Conservation (phyloP, 2,329 filamentous ascomycete species). For the Capronia americana region DNA sequence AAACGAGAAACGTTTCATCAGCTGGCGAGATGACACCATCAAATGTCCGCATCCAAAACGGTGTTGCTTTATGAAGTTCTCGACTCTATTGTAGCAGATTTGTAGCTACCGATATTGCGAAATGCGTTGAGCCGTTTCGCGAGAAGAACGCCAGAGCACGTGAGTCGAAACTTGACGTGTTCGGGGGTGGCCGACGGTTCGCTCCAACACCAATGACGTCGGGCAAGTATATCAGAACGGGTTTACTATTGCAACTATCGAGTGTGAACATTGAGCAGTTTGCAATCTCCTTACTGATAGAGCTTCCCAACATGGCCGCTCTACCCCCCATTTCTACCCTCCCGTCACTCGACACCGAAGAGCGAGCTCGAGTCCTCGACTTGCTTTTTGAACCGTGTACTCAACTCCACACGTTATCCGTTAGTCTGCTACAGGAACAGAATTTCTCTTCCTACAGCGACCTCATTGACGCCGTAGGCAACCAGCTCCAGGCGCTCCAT, state of each 20-base stretch:
- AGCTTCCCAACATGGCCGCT: slow-evolving; percentile 26
- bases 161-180: slow-evolving; percentile 1
- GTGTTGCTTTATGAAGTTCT: not conserved
- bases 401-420: slow-evolving; percentile 73
- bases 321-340: slow-evolving; percentile 56
- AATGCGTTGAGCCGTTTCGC: slow-evolving; percentile 2
- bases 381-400: slow-evolving; percentile 68
- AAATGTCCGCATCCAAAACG: not conserved
- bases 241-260: not conserved
- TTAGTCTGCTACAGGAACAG: slow-evolving; percentile 68
- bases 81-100: not conserved
- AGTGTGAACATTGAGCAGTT: not conserved
- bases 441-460: slow-evolving; percentile 71
- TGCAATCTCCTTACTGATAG: not conserved
- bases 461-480: slow-evolving; percentile 71
- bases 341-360: slow-evolving; percentile 30
- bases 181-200: slow-evolving; percentile 18
- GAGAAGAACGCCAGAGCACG: slow-evolving; percentile 21
- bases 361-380: slow-evolving; percentile 36
- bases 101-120: not conserved
- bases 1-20: slow-evolving; percentile 8
- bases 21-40: not conserved
- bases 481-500: slow-evolving; percentile 66
- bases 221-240: not conserved
- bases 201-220: slow-evolving; percentile 18